Evolutionary conservation across 306 rosid species (phyloP).

Genomic region (Cicer bijugum): DNA sequence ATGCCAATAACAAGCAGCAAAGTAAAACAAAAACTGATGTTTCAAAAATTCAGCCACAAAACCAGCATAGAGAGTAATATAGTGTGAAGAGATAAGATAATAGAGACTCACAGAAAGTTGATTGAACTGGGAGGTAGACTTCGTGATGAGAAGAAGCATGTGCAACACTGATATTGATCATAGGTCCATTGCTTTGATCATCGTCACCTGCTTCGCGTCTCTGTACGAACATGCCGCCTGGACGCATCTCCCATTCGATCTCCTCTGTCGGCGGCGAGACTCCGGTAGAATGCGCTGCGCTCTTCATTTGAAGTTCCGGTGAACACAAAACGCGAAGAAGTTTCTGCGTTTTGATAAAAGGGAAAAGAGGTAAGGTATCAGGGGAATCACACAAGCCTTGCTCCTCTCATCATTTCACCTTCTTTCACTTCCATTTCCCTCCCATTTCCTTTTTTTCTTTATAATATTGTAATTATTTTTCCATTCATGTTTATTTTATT

Average conservation of each 20-base stretch:
- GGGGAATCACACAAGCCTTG: not conserved
- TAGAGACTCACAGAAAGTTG: constrained; percentile 48
- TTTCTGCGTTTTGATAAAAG: constrained; percentile 30
- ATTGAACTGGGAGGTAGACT: constrained; percentile 47
- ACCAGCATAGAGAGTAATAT: not conserved
- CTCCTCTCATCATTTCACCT: not conserved
- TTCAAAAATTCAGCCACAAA: constrained; percentile 26
- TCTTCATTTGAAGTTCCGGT: constrained; percentile 29
- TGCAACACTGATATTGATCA: constrained; percentile 43
- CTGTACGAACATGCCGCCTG: constrained; percentile 54
- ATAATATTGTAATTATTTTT: too few relatives aligned
- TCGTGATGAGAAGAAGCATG: constrained; percentile 44
- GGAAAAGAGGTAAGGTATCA: not conserved
- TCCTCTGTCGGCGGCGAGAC: constrained; percentile 27
- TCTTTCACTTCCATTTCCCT: not conserved
- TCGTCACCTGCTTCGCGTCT: constrained; percentile 30
- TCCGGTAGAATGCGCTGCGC: constrained; percentile 14
- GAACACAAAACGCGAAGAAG: constrained; percentile 1
- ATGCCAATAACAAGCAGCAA: not conserved
- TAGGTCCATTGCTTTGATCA: constrained; percentile 24
- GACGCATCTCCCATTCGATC: constrained; percentile 56
- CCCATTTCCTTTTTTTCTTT: not conserved
- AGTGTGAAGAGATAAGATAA: not conserved
- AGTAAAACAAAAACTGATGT: not conserved
- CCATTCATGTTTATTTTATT: not conserved